phyloP scores from a whole-genome alignment of 2,329 filamentous ascomycete genomes.

The Fusarium irregulare region DNA sequence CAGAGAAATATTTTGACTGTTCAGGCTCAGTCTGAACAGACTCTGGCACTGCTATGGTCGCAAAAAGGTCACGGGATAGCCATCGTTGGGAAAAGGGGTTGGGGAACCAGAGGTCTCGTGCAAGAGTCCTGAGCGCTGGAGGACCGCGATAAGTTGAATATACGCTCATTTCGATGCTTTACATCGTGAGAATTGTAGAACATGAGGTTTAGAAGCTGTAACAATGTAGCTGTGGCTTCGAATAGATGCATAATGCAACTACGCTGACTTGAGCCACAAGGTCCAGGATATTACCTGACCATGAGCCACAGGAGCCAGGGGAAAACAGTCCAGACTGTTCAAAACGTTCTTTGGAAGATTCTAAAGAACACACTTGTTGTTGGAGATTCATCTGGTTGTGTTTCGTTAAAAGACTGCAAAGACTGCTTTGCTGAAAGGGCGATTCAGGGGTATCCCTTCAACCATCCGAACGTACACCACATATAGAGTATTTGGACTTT shows the following conservation, averaged over 20 bases:
- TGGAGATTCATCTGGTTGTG: not conserved
- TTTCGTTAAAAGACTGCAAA: not conserved
- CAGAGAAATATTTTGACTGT: not conserved
- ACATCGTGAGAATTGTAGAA: rapidly evolving
- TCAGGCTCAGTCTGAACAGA: not conserved
- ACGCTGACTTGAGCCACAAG: not conserved
- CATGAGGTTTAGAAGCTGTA: not conserved
- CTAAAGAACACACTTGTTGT: not conserved
- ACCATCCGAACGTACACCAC: not conserved
- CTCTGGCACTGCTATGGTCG: not conserved
- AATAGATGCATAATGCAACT: not conserved
- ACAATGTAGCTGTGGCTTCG: not conserved
- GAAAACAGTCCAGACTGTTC: not conserved
- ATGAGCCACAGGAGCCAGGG: not conserved
- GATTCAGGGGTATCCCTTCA: not conserved
- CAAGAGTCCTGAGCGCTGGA: not conserved
- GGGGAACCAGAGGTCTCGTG: not conserved
- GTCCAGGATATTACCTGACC: not conserved
- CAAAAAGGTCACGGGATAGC: not conserved
- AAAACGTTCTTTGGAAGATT: rapidly evolving
- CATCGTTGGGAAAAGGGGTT: not conserved
- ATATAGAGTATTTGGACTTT: not conserved
- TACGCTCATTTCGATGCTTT: not conserved
- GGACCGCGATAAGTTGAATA: too few relatives aligned
- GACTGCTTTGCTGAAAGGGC: not conserved